Base-by-base conservation (phyloP, 495 filamentous ascomycete species). In the Oleoguttula mirabilis region DNA sequence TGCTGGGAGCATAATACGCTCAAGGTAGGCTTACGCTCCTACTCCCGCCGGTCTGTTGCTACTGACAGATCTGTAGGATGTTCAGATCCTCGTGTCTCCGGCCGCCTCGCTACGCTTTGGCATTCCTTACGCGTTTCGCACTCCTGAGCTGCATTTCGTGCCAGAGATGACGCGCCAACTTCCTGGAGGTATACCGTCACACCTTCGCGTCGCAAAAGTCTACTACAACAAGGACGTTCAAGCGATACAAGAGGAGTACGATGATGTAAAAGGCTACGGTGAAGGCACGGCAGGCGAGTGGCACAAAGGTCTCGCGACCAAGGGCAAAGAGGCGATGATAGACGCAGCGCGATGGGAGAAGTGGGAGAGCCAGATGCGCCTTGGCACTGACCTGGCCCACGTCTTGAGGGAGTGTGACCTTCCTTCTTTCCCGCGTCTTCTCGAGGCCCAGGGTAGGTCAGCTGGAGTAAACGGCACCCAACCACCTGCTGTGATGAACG, bases 341-440 rank as follows among this genome's bases (percentile, higher is more conserved):
- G 75, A 83, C 48, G 64, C 72, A 15, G 61, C 67, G 16, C 73
- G 76, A 21, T 85, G 82, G 75, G 82, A 86, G 54, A 74, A 71
- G 38, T 87, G 76, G 70, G 76, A 79, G 40, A 59, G 59, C 11
- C 44, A 56, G 44, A 43, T 52, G 42, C 52, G 48, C 48, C 32
- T 39, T n/a, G 39, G 45, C 33, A 15, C 11, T 4, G 39, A 44
- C 10, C 21, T 48, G 16, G 25, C 36, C 3, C 40, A 30, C 7
- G 32, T 41, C 21, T 45, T 53, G 23, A 39, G 40, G 45, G 45
- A 48, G 50, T 48, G 40, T 45, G 45, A 53, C 44, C 49, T 34
- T 2, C n/a, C 41, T 21, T 39, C 38, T 25, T 43, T 44, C 34
- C 42, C 36, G 21, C 16, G 20, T 15, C 3, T 22, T 3, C n/a